phyloP scores from a whole-genome alignment of 129 eudicot genomes.

The Oenanthe sinensis region DNA sequence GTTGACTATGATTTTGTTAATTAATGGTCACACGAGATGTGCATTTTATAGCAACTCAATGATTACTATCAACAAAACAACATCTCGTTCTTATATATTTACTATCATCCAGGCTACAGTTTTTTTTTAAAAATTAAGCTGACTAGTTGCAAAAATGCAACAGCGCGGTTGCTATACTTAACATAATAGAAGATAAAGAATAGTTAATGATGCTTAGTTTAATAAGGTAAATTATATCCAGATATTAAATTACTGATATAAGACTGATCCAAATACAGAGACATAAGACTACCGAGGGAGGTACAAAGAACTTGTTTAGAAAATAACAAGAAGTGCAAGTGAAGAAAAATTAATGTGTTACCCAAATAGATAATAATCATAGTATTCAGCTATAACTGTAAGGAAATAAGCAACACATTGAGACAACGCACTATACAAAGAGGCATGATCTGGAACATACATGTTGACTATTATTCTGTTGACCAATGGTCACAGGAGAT shows the following conservation, averaged over 20 bases:
- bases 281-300: neutral
- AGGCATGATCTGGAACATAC: neutral
- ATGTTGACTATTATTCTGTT: neutral
- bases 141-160: constrained; percentile 83
- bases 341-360: neutral
- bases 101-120: neutral
- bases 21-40: neutral
- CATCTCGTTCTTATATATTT: neutral
- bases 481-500: neutral
- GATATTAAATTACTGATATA: too few relatives aligned
- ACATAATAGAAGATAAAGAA: neutral
- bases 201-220: neutral
- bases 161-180: constrained; percentile 78
- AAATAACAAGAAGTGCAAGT: neutral
- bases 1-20: neutral
- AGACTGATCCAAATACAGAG: neutral
- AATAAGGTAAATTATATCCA: too few relatives aligned
- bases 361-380: neutral
- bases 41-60: neutral
- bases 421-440: neutral
- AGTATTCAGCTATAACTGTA: neutral
- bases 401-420: neutral
- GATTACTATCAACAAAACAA: neutral
- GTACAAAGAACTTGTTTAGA: neutral
- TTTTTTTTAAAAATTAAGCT: neutral